Percentiles rank a stretch among this genome's conserved stretches.
Conservation (phyloP, 805 yeast species). For the Hanseniaspora lindneri region DNA sequence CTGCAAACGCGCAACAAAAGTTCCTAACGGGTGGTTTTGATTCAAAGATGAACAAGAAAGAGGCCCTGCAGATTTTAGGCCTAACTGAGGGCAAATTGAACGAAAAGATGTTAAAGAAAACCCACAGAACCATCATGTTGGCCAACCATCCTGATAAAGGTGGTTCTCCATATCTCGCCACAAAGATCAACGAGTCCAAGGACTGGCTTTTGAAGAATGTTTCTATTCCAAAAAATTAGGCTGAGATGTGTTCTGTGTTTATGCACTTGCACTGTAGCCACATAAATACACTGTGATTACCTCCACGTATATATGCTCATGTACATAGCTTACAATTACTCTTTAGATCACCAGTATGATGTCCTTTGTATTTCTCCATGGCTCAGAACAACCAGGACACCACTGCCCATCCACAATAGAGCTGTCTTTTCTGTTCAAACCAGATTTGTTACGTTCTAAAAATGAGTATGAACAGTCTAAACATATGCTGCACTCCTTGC, state of each 20-base stretch:
- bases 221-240: conserved; percentile 10
- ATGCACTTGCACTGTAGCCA: no score
- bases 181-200: conserved; percentile 86
- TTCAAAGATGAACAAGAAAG: conserved; percentile 76
- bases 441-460: not conserved
- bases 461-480: conserved; percentile 5
- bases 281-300: no score
- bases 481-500: not conserved
- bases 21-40: conserved; percentile 85
- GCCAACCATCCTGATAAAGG: conserved; percentile 92
- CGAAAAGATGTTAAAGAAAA: conserved; percentile 59
- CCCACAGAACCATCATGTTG: conserved; percentile 74
- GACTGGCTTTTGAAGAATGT: conserved; percentile 34
- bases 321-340: not conserved
- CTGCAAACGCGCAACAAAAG: conserved; percentile 37
- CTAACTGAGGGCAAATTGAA: conserved; percentile 54
- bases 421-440: conserved; percentile 5
- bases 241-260: no score
- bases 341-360: conserved; percentile 4
- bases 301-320: no score
- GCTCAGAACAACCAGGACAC: conserved; percentile 11
- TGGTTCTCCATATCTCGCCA: conserved; percentile 79
- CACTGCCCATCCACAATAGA: conserved; percentile 8
- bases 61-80: conserved; percentile 75
- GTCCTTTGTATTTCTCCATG: conserved; percentile 4